Evolutionary conservation across 75 land plant genomes (phyloP), one percentile per base, ranked within the genome.

Genomic region (Pinus tabuliformis): DNA sequence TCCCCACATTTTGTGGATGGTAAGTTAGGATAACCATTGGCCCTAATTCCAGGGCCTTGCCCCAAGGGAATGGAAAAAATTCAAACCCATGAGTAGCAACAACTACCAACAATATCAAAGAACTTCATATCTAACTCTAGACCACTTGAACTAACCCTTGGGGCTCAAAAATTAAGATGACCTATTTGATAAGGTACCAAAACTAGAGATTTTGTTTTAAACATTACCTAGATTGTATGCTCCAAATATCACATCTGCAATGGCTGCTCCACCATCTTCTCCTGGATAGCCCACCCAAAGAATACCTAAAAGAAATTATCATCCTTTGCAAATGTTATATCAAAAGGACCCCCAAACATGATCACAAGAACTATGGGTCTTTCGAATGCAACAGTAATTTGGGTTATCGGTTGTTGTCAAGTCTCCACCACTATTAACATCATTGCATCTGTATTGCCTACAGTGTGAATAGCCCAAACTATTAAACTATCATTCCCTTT

Each of bases 201-300:
- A 7, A 30, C 33, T 30, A 1, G 17, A 1, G 30, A 15, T 14
- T 16, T 18, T 14, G 15, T 15, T 18, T 52, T n/a, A 57, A 16
- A 11, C 57, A 18, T 33, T 84, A 96, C 99, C 91, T 76, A 97
- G 99, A 87, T 89, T 94, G 63, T 75, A 57, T 24, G 78, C 72
- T 59, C 98, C 99, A 62, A 89, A 97, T 5, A 97, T 58, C n/a
- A 90, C 81, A 58, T 92, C 89, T 13, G 91, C 93, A 58, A 97
- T 84, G 73, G 98, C 98, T 57, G 81, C 76, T 9, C 98, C 99
- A 15, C 98, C 99, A 52, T 87, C 91, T 80, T 92, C 89, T n/a
- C 99, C 99, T 15, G 98, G 98, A 70, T 94, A 97, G 0, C 98
- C 99, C 14, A 80, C 95, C 98, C 98, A 97, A 2, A 97, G 0